Conservation (phyloP, 768 basidiomycete species). For the Scleroderma bovista region DNA sequence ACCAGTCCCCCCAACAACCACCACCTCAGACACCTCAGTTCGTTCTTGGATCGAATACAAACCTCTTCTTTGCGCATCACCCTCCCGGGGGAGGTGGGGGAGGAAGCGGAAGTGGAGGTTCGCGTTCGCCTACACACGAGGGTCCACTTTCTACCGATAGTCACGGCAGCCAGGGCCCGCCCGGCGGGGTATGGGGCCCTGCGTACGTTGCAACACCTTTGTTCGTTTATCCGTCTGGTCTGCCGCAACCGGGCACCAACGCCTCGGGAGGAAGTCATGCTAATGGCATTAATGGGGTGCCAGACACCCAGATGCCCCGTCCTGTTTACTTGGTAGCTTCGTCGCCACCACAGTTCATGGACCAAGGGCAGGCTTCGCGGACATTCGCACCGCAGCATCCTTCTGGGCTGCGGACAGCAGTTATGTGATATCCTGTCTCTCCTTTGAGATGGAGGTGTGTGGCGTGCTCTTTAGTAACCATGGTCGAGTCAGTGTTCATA, state of each 20-base stretch:
- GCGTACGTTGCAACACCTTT: slow-evolving; percentile 27
- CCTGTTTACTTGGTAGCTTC: slow-evolving; percentile 27
- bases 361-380: slow-evolving; percentile 13
- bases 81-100: slow-evolving; percentile 3
- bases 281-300: slow-evolving; percentile 3
- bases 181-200: slow-evolving; percentile 16
- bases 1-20: slow-evolving; percentile 5
- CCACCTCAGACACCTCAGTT: slow-evolving; percentile 20
- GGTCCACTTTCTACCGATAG: slow-evolving; percentile 27
- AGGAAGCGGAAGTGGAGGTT: slow-evolving; percentile 11
- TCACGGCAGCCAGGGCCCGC: slow-evolving; percentile 23
- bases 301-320: slow-evolving; percentile 14
- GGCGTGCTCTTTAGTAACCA: no score
- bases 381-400: slow-evolving; percentile 19
- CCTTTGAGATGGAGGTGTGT: neutral
- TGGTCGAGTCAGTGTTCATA: no score
- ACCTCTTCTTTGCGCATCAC: slow-evolving; percentile 23
- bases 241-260: slow-evolving; percentile 22
- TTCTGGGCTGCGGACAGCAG: slow-evolving; percentile 21
- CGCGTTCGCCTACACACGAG: slow-evolving; percentile 27
- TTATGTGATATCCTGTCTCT: neutral
- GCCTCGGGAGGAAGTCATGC: slow-evolving; percentile 9
- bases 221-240: slow-evolving; percentile 25
- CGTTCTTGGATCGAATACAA: slow-evolving; percentile 27
- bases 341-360: slow-evolving; percentile 20